These are phyloP conservation scores for Sugiyamaella japonica DNA, from an alignment of 1,139 yeast species.

Conservation along the genomic window DNA sequence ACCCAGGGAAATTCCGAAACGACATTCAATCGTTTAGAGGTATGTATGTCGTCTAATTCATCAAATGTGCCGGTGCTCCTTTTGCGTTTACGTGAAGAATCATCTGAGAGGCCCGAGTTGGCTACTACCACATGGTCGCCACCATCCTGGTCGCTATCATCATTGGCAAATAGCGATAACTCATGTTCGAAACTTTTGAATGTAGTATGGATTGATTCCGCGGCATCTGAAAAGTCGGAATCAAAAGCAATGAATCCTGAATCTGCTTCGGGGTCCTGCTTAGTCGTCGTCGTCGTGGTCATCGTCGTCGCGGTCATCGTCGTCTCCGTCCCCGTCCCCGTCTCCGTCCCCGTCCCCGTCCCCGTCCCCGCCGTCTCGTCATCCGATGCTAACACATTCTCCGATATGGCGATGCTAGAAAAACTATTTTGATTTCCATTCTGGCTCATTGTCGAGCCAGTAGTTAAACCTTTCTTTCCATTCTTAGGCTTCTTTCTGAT, in stretches of 20 bases:
- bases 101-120: conserved; percentile 7
- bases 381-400: not conserved
- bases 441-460: not conserved
- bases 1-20: conserved; percentile 73
- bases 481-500: not conserved
- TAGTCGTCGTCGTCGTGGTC: no score
- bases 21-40: conserved; percentile 16
- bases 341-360: no score
- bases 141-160: conserved; percentile 23
- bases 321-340: no score
- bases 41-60: conserved; percentile 37
- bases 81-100: conserved; percentile 30
- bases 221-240: conserved; percentile 27
- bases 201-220: conserved; percentile 30
- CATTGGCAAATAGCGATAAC: conserved; percentile 16
- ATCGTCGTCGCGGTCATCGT: no score
- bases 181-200: conserved; percentile 33
- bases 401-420: not conserved
- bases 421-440: not conserved
- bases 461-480: not conserved
- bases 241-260: conserved; percentile 31
- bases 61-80: conserved; percentile 20
- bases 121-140: not conserved
- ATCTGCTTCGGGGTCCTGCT: conserved; percentile 2
- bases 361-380: not conserved